Base-by-base conservation (phyloP, 78 protist genomes). In the Emiliania huxleyi region DNA sequence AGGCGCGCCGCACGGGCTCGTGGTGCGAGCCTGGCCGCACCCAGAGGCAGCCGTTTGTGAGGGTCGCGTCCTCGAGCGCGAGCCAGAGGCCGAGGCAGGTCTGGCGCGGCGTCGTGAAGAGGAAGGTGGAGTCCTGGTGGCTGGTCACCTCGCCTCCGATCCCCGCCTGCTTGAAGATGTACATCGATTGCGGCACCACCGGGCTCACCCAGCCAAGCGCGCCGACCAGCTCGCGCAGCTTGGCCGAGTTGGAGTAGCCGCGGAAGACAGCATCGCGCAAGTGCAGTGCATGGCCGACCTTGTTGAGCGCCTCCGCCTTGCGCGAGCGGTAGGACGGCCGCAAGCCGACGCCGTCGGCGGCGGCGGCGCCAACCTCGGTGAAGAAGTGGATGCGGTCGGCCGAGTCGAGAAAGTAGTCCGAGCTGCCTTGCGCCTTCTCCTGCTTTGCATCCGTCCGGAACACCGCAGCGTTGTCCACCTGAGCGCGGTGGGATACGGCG, bases 11-110 rank as follows among this genome's bases (percentile, higher is more conserved):
- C 26, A 93, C 25, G 3, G 90, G 81, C 55, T 89, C 90, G 23
- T 25, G 19, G 83, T 93, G 95, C 37, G 93, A 90, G 46, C 95
- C 95, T 4, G 87, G 87, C 26, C 93, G 77, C 25, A 77, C 92
- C 93, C 93, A 94, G 33, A 94, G 69, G 45, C 95, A 94, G 15
- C 95, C 95, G 71, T 94, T 94, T 23, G 42, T 69, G 21, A 40
- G 15, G 75, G 56, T 49, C 35, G 95, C 95, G 23, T 79, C 93
- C 1, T 94, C 87, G 42, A 94, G 81, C 15, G 95, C 95, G 18
- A 94, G 95, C 95, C 95, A 94, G 35, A 94, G 33, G n/a, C 95
- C 95, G 0, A 94, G 42, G 84, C 93, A 90, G 15, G 91, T 90
- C 81, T 35, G 90, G 15, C 43, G 81, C 21, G 95, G 95, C 8